Percentiles rank a stretch among this genome's conserved stretches.
Conservation (phyloP, 2,329 filamentous ascomycete species). For the Aureobasidium lini region DNA sequence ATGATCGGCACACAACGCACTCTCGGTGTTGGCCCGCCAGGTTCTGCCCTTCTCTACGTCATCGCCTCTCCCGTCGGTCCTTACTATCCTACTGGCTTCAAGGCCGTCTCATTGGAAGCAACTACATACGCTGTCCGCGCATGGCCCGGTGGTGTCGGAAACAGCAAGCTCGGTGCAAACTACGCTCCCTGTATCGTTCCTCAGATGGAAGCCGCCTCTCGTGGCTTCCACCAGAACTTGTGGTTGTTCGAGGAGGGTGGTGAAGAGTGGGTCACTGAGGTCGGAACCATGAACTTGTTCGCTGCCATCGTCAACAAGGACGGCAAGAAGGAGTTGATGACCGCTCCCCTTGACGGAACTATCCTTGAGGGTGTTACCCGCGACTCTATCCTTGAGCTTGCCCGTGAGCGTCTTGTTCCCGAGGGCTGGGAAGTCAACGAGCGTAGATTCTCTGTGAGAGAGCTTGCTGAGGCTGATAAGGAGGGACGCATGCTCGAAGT, state of each 20-base stretch:
- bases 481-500: slow-evolving; percentile 87
- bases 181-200: slow-evolving; percentile 99
- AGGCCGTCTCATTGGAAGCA: slow-evolving; percentile 89
- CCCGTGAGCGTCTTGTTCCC: slow-evolving; percentile 71
- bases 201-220: slow-evolving; percentile 80
- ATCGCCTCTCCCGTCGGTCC: slow-evolving; percentile 95
- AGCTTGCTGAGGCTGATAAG: slow-evolving; percentile 69
- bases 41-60: slow-evolving; percentile 83
- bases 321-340: slow-evolving; percentile 84
- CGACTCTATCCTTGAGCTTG: slow-evolving; percentile 82
- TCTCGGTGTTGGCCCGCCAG: slow-evolving; percentile 84
- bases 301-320: slow-evolving; percentile 76
- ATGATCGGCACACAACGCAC: slow-evolving; percentile 97
- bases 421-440: slow-evolving; percentile 85
- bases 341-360: slow-evolving; percentile 92
- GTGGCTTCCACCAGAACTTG: slow-evolving; percentile 95
- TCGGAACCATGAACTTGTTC: slow-evolving; percentile 99
- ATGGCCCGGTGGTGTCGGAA: slow-evolving; percentile 94
- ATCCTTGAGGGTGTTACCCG: slow-evolving; percentile 93
- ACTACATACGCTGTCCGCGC: slow-evolving; percentile 95
- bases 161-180: slow-evolving; percentile 98
- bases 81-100: slow-evolving; percentile 98
- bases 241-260: slow-evolving; percentile 72
- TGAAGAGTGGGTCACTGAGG: slow-evolving; percentile 92
- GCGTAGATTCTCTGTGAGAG: slow-evolving; percentile 85